Percentiles rank a stretch among this genome's conserved stretches.
Evolutionary conservation across 2,329 filamentous ascomycete species (phyloP).

Genomic region (Gaeumannomyces sp.): DNA sequence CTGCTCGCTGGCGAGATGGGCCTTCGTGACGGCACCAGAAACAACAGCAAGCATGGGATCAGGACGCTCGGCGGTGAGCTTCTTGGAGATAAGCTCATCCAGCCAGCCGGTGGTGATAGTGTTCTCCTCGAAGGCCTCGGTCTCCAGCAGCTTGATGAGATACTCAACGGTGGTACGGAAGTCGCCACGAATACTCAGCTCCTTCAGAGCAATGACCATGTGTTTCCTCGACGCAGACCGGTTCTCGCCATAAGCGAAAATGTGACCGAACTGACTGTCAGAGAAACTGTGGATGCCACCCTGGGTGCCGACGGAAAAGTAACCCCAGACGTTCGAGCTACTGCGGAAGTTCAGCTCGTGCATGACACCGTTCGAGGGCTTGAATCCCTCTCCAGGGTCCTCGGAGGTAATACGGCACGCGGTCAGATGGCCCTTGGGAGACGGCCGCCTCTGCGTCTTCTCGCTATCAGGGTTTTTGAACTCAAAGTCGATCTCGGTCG

Average conservation of each 20-base stretch:
- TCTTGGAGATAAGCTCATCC: slow-evolving; percentile 97
- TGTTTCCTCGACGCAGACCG: slow-evolving; percentile 93
- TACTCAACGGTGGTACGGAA: slow-evolving; percentile 99
- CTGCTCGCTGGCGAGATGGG: slow-evolving; percentile 85
- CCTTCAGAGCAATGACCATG: slow-evolving; percentile 98
- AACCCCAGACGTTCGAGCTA: slow-evolving; percentile 99
- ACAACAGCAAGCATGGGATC: slow-evolving; percentile 92
- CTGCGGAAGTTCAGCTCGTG: slow-evolving; percentile 98
- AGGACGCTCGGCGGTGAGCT: slow-evolving; percentile 90
- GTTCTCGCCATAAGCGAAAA: slow-evolving; percentile 98
- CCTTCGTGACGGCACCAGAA: slow-evolving; percentile 90
- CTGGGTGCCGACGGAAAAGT: slow-evolving; percentile 96
- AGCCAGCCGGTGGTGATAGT: slow-evolving; percentile 99
- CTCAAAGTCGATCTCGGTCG: slow-evolving; percentile 89
- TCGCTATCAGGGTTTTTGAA: slow-evolving; percentile 82
- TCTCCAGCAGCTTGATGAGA: slow-evolving; percentile 96
- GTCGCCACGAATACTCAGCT: slow-evolving; percentile 98
- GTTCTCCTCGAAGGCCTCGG: slow-evolving; percentile 96
- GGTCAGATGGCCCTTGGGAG: slow-evolving; percentile 93
- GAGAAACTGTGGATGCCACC: slow-evolving; percentile 99
- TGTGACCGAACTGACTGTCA: slow-evolving; percentile 97
- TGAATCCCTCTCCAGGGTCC: slow-evolving; percentile 98
- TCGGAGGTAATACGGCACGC: slow-evolving; percentile 99
- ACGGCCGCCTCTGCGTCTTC: slow-evolving; percentile 80
- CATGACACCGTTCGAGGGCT: slow-evolving; percentile 97